Percentiles rank a stretch among this genome's conserved stretches.
Evolutionary conservation across 1,284 basidiomycete species (phyloP).

Genomic region (Cerioporus squamosus): DNA sequence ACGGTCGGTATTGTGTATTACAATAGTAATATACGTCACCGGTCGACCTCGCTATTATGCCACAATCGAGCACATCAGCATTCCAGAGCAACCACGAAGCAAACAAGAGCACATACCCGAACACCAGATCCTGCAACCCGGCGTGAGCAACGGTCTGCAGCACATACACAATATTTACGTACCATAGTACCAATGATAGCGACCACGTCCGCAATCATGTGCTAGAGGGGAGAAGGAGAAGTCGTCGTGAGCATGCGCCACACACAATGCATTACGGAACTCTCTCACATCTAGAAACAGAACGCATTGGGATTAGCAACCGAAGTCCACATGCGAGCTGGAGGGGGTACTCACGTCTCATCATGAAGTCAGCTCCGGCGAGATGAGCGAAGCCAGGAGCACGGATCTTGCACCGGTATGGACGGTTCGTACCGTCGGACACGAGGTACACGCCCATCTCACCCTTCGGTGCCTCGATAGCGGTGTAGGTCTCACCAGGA

Average conservation of each 20-base stretch:
- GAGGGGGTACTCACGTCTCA: slow-evolving; percentile 68
- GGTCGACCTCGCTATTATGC: slow-evolving; percentile 46
- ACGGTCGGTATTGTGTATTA: slow-evolving; percentile 16
- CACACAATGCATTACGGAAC: slow-evolving; percentile 4
- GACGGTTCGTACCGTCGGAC: slow-evolving; percentile 92
- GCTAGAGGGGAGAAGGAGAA: slow-evolving; percentile 46
- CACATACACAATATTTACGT: slow-evolving; percentile 31
- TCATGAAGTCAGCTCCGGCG: slow-evolving; percentile 94
- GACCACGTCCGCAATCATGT: slow-evolving; percentile 91
- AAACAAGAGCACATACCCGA: slow-evolving; percentile 61
- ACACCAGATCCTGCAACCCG: slow-evolving; percentile 63
- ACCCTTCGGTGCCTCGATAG: slow-evolving; percentile 98
- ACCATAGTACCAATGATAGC: slow-evolving; percentile 96
- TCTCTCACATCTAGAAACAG: slow-evolving; percentile 58
- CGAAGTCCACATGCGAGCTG: slow-evolving; percentile 1
- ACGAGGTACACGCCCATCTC: slow-evolving; percentile 98
- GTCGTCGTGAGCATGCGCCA: slow-evolving; percentile 28
- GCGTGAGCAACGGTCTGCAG: slow-evolving; percentile 24
- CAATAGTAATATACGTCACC: slow-evolving; percentile 32
- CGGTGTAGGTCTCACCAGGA: slow-evolving; percentile 95
- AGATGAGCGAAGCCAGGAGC: slow-evolving; percentile 94
- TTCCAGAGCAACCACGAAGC: neutral
- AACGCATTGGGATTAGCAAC: slow-evolving; percentile 14
- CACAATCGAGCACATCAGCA: slow-evolving; percentile 9
- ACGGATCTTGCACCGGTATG: slow-evolving; percentile 94